phyloP scores from a whole-genome alignment of 768 basidiomycete species.

The Clavulina sp. region DNA sequence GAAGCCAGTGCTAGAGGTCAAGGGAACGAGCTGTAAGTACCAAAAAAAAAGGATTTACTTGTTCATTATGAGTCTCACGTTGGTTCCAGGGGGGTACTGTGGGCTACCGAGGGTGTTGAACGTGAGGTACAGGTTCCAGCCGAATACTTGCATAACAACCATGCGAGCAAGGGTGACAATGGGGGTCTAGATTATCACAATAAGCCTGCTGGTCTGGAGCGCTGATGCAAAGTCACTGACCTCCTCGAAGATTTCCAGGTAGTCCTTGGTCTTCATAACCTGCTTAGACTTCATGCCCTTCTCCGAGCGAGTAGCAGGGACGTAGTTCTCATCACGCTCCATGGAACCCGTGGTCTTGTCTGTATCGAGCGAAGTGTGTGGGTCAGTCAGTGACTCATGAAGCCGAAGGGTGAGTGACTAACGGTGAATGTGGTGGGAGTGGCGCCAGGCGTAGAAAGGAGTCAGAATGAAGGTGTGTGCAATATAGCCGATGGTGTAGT shows the following conservation, averaged over 20 bases:
- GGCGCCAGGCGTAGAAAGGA: background rate
- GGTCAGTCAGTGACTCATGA: background rate
- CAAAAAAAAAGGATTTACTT: background rate
- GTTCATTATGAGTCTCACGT: slow-evolving; percentile 41
- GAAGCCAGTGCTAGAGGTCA: slow-evolving; percentile 45
- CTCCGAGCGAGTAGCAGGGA: slow-evolving; percentile 70
- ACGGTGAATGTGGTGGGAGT: slow-evolving; percentile 36
- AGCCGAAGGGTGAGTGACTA: slow-evolving; percentile 16
- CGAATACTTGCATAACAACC: slow-evolving; percentile 34
- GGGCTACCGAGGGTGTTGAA: slow-evolving; percentile 72
- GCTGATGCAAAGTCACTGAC: too few species aligned
- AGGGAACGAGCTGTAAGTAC: background rate
- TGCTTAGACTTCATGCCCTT: slow-evolving; percentile 24
- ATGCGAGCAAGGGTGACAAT: background rate
- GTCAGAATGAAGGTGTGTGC: slow-evolving; percentile 34
- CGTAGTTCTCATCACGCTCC: slow-evolving; percentile 76
- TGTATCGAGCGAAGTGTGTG: background rate
- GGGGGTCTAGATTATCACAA: background rate
- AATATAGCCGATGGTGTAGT: slow-evolving; percentile 84
- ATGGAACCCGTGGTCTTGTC: background rate
- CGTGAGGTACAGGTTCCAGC: slow-evolving; percentile 75
- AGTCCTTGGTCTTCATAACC: background rate
- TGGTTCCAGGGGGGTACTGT: slow-evolving; percentile 60
- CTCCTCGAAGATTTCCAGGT: slow-evolving; percentile 1
- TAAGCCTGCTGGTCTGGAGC: slow-evolving; percentile 42